Conservation (phyloP, 2,329 filamentous ascomycete species). For the Fusarium temperatum region DNA sequence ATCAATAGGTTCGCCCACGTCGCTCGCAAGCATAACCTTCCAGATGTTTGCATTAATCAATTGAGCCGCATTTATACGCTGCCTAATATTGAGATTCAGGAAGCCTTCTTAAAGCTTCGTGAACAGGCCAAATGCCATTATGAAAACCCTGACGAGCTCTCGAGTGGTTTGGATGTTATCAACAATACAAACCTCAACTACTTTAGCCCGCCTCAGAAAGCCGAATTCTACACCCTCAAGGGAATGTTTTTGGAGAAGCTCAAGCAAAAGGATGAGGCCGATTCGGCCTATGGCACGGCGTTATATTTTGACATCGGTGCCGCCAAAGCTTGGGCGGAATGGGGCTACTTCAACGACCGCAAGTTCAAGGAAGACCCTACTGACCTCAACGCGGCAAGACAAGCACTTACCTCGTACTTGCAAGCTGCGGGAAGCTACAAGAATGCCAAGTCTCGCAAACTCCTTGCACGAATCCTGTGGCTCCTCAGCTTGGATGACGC, state of each 20-base stretch:
- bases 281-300: constrained; percentile 92
- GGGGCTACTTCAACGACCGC: constrained; percentile 97
- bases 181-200: constrained; percentile 99
- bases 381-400: constrained; percentile 84
- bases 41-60: constrained; percentile 97
- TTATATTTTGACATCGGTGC: constrained; percentile 95
- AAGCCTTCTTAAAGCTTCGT: constrained; percentile 97
- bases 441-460: constrained; percentile 93
- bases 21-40: constrained; percentile 93
- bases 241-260: constrained; percentile 99
- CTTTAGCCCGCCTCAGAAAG: constrained; percentile 95
- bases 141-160: constrained; percentile 92
- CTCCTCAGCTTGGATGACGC: constrained; percentile 91
- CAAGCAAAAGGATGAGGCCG: constrained; percentile 87
- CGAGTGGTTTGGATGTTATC: constrained; percentile 94
- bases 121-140: constrained; percentile 99
- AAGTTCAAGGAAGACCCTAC: constrained; percentile 91
- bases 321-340: constrained; percentile 98
- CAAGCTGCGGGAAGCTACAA: constrained; percentile 97
- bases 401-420: constrained; percentile 94
- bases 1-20: constrained; percentile 99
- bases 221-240: constrained; percentile 98
- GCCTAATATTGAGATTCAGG: constrained; percentile 99
- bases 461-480: constrained; percentile 94
- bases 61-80: constrained; percentile 98